Evolutionary conservation across 225 moss, liverwort and hornwort genomes (phyloP), one percentile per base, ranked within the genome.

Genomic region (Polytrichum commune): DNA sequence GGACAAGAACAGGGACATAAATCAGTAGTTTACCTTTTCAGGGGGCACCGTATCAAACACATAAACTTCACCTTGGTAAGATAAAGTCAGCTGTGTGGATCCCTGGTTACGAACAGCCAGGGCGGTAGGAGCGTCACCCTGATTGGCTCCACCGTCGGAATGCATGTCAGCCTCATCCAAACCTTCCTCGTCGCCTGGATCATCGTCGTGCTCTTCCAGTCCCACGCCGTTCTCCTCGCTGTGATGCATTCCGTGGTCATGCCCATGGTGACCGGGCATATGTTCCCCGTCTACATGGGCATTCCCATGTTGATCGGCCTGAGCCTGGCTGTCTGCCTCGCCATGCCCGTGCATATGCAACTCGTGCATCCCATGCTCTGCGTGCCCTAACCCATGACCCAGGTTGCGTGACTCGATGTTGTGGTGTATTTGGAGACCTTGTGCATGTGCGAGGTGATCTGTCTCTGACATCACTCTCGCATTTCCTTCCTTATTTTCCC

Each of bases 31-130:
- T 71, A 93, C 96, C 88, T 96, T 96, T 77, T 96, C 96, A 16
- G 96, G 96, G 64, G 96, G 96, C 53, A 96, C 96, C 24, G 96
- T 90, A 53, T 96, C 96, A 73, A 96, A 96, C 53, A 96, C 96
- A 67, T 96, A 96, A 38, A 93, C 96, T 83, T 96, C 96, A 57
- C 93, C 93, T 74, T 96, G 96, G 74, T 96, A 96, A 56, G 96
- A 93, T 28, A 96, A 66, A 18, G 96, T 96, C 67, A 96, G 90
- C 74, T 96, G 96, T 24, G 96, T 96, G 72, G 88, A 90, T 25
- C 91, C 89, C 75, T 90, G 96, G 38, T 64, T 82, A 71, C 96
- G 90, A 5, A 88, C 90, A 28, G 93, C 83, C 63, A 93, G 70
- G 66, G 90, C 73, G 53, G 77, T 76, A 25, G 87, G 93, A 4